These are phyloP conservation scores for Aspergillus wentii DNA, from an alignment of 495 filamentous ascomycete species.

Conservation along the genomic window DNA sequence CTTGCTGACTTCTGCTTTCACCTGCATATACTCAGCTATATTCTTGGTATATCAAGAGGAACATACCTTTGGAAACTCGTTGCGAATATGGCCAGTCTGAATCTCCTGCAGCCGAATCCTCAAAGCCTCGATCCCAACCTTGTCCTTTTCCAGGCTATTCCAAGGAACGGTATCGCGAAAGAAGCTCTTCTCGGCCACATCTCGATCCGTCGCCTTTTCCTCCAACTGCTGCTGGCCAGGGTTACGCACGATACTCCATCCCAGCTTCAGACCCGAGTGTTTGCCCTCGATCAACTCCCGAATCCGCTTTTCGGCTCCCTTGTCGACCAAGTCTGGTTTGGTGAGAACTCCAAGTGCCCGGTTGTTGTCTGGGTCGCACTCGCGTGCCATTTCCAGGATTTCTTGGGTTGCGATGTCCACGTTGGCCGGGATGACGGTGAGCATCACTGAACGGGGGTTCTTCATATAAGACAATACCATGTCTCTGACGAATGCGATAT, in stretches of 20 bases:
- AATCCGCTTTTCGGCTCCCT: conserved; percentile 34
- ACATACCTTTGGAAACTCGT: conserved; percentile 46
- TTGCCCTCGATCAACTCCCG: conserved; percentile 44
- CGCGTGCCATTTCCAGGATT: conserved; percentile 49
- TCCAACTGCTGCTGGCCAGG: conserved; percentile 28
- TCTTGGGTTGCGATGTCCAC: conserved; percentile 60
- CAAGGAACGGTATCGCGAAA: conserved; percentile 30
- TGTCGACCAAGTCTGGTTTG: conserved; percentile 56
- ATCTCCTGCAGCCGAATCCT: too few species aligned
- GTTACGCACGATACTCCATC: conserved; percentile 55
- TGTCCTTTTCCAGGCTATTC: conserved; percentile 37
- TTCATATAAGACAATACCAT: conserved; percentile 53
- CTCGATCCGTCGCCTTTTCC: conserved; percentile 7
- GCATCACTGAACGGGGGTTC: conserved; percentile 50
- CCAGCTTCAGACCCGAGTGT: conserved; percentile 38
- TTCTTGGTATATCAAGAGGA: too few species aligned
- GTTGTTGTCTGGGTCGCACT: conserved; percentile 41
- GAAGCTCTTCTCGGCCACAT: conserved; percentile 19
- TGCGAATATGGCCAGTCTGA: conserved; percentile 41
- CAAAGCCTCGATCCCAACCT: conserved; percentile 47
- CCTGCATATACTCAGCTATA: too few species aligned
- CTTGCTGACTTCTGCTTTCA: conserved; percentile 40
- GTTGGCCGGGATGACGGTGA: conserved; percentile 58
- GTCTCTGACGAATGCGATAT: conserved; percentile 43
- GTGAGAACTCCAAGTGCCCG: conserved; percentile 58